These are phyloP conservation scores for Nicotiana noctiflora DNA, from an alignment of 257 asterid species.

Conservation along the genomic window DNA sequence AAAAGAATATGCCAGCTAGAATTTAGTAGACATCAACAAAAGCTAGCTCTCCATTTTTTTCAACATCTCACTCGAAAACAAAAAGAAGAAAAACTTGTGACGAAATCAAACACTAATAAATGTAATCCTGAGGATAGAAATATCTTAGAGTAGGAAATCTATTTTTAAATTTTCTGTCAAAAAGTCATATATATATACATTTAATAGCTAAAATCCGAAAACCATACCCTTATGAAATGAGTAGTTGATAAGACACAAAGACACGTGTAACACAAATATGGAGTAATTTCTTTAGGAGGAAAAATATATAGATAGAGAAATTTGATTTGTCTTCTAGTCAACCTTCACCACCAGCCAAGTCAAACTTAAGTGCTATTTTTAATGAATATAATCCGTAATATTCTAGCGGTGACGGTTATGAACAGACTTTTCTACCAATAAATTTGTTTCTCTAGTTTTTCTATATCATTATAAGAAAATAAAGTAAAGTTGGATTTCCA, in stretches of 20 bases:
- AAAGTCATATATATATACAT: background rate
- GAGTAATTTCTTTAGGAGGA: background rate
- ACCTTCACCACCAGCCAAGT: background rate
- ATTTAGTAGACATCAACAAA: constrained; percentile 6
- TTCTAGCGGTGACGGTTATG: background rate
- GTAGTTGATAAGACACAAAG: no score
- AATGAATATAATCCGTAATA: background rate
- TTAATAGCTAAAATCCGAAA: no score
- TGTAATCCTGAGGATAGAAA: background rate
- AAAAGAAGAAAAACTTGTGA: background rate
- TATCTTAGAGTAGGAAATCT: background rate
- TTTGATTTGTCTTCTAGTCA: background rate
- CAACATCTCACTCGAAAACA: background rate
- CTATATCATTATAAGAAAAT: background rate
- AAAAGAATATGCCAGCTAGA: background rate
- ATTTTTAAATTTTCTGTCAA: background rate
- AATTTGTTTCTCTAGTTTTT: background rate
- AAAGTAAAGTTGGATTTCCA: background rate
- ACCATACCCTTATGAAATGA: background rate
- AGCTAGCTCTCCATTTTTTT: background rate
- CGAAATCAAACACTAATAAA: background rate
- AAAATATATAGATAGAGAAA: background rate
- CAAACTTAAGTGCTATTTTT: background rate
- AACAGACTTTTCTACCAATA: background rate
- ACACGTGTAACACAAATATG: no score